A percentile compares a stretch with the other conserved stretches of the same genome.
These are phyloP conservation scores for Pseudopithomyces maydicus DNA, from an alignment of 2,329 filamentous ascomycete genomes.

Conservation along the genomic window DNA sequence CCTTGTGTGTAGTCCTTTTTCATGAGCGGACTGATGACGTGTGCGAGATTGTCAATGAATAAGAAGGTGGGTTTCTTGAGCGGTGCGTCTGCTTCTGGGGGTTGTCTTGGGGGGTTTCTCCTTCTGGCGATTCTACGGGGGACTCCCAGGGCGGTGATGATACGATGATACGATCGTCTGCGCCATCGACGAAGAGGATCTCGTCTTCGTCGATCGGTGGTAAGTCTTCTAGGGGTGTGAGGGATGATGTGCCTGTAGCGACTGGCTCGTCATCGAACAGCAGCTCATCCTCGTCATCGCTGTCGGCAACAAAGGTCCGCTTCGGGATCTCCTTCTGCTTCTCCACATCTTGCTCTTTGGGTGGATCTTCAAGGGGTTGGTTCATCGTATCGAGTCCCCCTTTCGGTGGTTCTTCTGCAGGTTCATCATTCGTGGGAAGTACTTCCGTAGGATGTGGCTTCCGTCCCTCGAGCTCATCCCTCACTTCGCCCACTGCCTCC, in stretches of 20 bases:
- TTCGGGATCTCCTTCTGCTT: conserved; percentile 24
- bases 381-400: background rate
- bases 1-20: conserved; percentile 46
- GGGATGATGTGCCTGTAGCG: conserved; percentile 20
- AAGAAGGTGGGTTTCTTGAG: conserved; percentile 34
- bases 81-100: background rate
- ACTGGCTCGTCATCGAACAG: conserved; percentile 33
- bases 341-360: background rate
- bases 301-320: conserved; percentile 38
- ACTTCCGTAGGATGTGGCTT: conserved; percentile 20
- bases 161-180: background rate
- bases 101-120: background rate
- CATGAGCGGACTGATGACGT: conserved; percentile 43
- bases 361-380: conserved; percentile 20
- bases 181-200: conserved; percentile 37
- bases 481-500: conserved; percentile 53
- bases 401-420: conserved; percentile 1
- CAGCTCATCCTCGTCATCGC: conserved; percentile 47
- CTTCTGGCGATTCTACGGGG: background rate
- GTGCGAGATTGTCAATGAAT: conserved; percentile 48
- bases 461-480: conserved; percentile 37
- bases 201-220: conserved; percentile 48
- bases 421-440: background rate
- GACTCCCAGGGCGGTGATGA: background rate
- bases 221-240: conserved; percentile 38